phyloP scores from a whole-genome alignment of 2,329 filamentous ascomycete genomes.

The Ampelomyces quisqualis region DNA sequence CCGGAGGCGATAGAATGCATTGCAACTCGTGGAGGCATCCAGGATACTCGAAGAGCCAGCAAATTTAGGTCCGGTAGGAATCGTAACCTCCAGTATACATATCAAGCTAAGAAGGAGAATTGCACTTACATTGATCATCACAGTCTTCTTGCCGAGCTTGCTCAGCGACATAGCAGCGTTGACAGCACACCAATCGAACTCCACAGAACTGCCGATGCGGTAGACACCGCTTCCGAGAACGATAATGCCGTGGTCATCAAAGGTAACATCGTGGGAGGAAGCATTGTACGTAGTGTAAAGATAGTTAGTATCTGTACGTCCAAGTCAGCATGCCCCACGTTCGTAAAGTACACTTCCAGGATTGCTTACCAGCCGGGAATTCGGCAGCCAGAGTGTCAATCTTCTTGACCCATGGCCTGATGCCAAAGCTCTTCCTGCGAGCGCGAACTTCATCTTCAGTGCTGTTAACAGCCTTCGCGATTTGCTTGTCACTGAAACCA shows the following conservation, averaged over 20 bases:
- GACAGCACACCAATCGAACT: slow-evolving; percentile 98
- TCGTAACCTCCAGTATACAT: not conserved
- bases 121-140: slow-evolving; percentile 81
- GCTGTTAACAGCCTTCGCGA: slow-evolving; percentile 79
- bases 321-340: not conserved
- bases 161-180: slow-evolving; percentile 81
- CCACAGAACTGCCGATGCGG: slow-evolving; percentile 94
- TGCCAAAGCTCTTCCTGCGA: slow-evolving; percentile 78
- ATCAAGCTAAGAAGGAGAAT: not conserved
- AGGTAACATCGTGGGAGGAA: slow-evolving; percentile 86
- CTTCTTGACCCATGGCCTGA: slow-evolving; percentile 95
- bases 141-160: slow-evolving; percentile 90
- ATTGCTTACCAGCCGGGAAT: slow-evolving; percentile 70
- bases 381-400: slow-evolving; percentile 97
- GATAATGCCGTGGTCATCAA: slow-evolving; percentile 87
- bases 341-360: slow-evolving; percentile 43
- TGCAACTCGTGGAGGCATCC: no score
- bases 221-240: slow-evolving; percentile 95
- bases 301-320: slow-evolving; percentile 12
- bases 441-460: slow-evolving; percentile 89
- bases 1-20: no score
- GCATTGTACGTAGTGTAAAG: slow-evolving; percentile 85
- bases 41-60: no score
- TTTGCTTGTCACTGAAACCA: slow-evolving; percentile 96
- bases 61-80: not conserved